Conservation (phyloP, 2,329 filamentous ascomycete species). For the Aureobasidium sp. region DNA sequence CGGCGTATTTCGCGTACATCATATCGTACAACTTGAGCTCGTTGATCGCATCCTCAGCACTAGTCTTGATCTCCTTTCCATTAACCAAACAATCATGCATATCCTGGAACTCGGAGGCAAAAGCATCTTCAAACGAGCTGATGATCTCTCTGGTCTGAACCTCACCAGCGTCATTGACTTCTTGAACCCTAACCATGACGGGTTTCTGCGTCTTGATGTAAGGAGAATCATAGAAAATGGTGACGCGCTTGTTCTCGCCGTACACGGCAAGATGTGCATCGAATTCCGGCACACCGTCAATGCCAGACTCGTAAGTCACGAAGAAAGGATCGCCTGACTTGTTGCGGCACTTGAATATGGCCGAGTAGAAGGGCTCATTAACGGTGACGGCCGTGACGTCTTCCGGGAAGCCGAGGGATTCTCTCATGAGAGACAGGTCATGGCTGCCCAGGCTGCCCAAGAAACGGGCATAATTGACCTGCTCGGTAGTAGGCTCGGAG, state of each 20-base stretch:
- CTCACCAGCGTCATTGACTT: conserved; percentile 34
- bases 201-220: conserved; percentile 49
- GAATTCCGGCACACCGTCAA: conserved; percentile 47
- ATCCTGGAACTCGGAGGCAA: conserved; percentile 38
- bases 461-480: conserved; percentile 35
- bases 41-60: conserved; percentile 34
- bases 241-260: conserved; percentile 47
- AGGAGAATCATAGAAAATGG: conserved; percentile 50
- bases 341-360: conserved; percentile 40
- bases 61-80: conserved; percentile 37
- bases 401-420: conserved; percentile 46
- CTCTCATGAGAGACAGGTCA: conserved; percentile 49
- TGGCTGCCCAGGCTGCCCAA: conserved; percentile 47
- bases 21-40: conserved; percentile 33
- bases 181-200: conserved; percentile 43
- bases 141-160: conserved; percentile 28
- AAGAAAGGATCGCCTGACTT: conserved; percentile 36
- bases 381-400: conserved; percentile 40
- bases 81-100: conserved; percentile 34
- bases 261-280: conserved; percentile 51
- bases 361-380: conserved; percentile 36
- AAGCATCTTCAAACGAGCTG: conserved; percentile 44
- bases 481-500: conserved; percentile 26
- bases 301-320: conserved; percentile 51
- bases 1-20: conserved; percentile 24